phyloP scores from a whole-genome alignment of 768 basidiomycete genomes.

The Boletus huronensis region DNA sequence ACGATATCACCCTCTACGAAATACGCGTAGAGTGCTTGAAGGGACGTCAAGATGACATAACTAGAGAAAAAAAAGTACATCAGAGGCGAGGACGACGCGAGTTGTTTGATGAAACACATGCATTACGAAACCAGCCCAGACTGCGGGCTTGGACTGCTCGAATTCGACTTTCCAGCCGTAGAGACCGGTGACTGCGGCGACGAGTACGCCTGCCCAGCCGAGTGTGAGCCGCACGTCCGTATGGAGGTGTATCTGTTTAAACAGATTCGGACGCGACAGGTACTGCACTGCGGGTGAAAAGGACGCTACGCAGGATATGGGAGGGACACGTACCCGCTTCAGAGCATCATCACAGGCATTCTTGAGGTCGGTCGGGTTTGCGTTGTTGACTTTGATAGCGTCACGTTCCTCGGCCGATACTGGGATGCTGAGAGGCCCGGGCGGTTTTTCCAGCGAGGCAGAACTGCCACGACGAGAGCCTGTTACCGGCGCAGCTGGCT shows the following conservation, averaged over 20 bases:
- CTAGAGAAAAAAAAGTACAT: conserved; percentile 36
- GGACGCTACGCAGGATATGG: background rate
- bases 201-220: conserved; percentile 82
- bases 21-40: conserved; percentile 80
- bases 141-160: conserved; percentile 77
- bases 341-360: conserved; percentile 84
- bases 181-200: conserved; percentile 76
- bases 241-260: conserved; percentile 83
- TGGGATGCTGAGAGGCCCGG: conserved; percentile 51
- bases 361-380: conserved; percentile 56
- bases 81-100: conserved; percentile 2
- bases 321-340: conserved; percentile 61
- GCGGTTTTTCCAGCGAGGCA: conserved; percentile 38
- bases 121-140: conserved; percentile 77
- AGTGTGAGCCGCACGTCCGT: conserved; percentile 84
- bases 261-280: conserved; percentile 74
- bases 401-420: conserved; percentile 47
- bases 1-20: conserved; percentile 81
- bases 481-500: conserved; percentile 8
- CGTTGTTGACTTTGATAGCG: conserved; percentile 58
- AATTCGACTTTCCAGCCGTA: conserved; percentile 90
- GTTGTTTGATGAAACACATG: conserved; percentile 39
- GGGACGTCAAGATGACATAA: conserved; percentile 67
- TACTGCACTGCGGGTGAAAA: conserved; percentile 47
- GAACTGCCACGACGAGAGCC: conserved; percentile 28